Percentiles rank a stretch among this genome's conserved stretches.
Evolutionary conservation across 768 basidiomycete species (phyloP).

Genomic region (Hygrocybe punicea): DNA sequence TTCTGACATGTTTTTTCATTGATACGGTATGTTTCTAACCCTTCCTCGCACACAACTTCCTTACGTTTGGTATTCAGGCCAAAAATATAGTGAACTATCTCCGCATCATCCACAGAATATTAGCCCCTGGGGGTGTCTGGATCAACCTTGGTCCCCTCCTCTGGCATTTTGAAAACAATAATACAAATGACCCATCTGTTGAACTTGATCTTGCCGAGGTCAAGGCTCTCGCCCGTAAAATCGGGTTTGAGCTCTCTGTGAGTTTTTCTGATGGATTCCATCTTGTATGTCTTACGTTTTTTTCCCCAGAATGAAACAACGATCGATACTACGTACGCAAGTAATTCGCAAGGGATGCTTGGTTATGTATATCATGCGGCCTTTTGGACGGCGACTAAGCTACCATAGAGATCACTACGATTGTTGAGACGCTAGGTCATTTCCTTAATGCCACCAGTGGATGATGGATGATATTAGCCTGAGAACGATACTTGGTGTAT

Average conservation of each 20-base stretch:
- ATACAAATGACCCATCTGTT: conserved; percentile 72
- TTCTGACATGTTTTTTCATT: conserved; percentile 95
- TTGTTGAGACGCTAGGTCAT: too few relatives aligned
- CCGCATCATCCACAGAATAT: conserved; percentile 76
- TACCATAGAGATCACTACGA: background rate
- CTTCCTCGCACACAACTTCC: background rate
- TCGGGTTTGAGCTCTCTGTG: conserved; percentile 84
- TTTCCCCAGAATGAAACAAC: conserved; percentile 66
- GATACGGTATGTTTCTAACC: conserved; percentile 64
- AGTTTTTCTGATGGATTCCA: too few relatives aligned
- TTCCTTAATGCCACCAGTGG: too few relatives aligned
- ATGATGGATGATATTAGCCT: too few relatives aligned
- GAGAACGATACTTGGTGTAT: too few relatives aligned
- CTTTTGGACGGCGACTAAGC: conserved; percentile 74
- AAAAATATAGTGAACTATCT: conserved; percentile 91
- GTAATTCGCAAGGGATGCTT: conserved; percentile 76
- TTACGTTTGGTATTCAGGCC: conserved; percentile 47
- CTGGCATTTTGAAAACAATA: conserved; percentile 98
- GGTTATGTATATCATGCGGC: conserved; percentile 79
- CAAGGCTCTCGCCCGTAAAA: conserved; percentile 61
- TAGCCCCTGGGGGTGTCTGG: conserved; percentile 87
- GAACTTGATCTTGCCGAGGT: conserved; percentile 91
- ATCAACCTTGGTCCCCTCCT: conserved; percentile 89
- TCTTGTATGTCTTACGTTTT: background rate
- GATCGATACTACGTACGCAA: conserved; percentile 84